Conservation (phyloP, 176 grass and related monocot genomes). For the Zea mays region DNA sequence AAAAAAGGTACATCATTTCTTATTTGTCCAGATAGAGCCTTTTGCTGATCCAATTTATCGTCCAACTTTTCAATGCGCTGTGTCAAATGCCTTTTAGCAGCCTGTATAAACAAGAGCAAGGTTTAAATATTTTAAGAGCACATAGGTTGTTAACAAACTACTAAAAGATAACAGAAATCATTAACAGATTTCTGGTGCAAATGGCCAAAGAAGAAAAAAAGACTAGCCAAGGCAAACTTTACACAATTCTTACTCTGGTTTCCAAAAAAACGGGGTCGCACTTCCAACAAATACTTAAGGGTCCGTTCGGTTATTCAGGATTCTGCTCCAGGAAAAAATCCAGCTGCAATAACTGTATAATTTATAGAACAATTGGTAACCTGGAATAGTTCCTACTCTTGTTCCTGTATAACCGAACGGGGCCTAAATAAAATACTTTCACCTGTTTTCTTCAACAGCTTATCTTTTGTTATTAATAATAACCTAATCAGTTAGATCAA, state of each 20-base stretch:
- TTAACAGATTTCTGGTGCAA: constrained; percentile 16
- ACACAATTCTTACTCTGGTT: not conserved
- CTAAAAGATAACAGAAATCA: constrained; percentile 1
- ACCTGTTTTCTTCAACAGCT: too few relatives aligned
- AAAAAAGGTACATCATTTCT: constrained; percentile 71
- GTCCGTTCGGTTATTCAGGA: too few relatives aligned
- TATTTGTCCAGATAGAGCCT: constrained; percentile 83
- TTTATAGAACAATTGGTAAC: too few relatives aligned
- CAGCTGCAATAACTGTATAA: too few relatives aligned
- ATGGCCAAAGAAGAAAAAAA: not conserved
- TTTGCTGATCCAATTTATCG: constrained; percentile 98
- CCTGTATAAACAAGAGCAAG: constrained; percentile 54
- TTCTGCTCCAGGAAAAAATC: too few relatives aligned
- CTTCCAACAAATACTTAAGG: not conserved
- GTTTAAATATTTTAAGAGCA: not conserved
- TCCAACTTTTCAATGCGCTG: constrained; percentile 94
- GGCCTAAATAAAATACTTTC: too few relatives aligned
- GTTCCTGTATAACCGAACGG: too few relatives aligned
- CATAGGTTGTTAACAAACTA: constrained; percentile 20
- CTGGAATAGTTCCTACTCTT: too few relatives aligned
- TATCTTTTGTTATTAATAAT: too few relatives aligned
- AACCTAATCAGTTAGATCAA: too few relatives aligned
- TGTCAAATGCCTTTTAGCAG: constrained; percentile 90
- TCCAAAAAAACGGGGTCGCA: not conserved
- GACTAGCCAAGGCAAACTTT: not conserved